Percentiles rank a stretch among this genome's conserved stretches.
These are phyloP conservation scores for Nothopassalora personata DNA, from an alignment of 2,329 filamentous ascomycete species.

Conservation along the genomic window DNA sequence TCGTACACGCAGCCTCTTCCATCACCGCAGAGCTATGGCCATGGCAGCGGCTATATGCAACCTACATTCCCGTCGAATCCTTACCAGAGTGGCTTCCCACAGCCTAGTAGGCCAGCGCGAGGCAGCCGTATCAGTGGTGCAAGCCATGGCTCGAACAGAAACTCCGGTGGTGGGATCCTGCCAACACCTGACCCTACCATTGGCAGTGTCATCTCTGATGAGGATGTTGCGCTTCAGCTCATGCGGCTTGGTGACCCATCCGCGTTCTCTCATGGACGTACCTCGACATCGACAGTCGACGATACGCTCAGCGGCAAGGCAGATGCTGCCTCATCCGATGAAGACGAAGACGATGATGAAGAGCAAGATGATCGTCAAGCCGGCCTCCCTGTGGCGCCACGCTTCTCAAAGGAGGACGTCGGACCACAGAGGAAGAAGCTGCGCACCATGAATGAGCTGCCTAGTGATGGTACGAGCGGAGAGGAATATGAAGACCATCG, in stretches of 20 bases:
- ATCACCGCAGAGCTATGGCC: constrained; percentile 71
- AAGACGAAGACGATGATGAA: constrained; percentile 68
- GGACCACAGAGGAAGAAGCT: constrained; percentile 34
- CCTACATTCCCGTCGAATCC: constrained; percentile 22
- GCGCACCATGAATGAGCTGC: constrained; percentile 43
- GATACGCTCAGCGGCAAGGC: constrained; percentile 89
- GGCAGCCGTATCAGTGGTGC: constrained; percentile 47
- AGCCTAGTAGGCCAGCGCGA: constrained; percentile 51
- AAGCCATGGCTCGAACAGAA: constrained; percentile 37
- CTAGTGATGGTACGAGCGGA: constrained; percentile 57
- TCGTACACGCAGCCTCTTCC: constrained; percentile 70
- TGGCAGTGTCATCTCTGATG: constrained; percentile 93
- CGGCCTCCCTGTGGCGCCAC: constrained; percentile 24
- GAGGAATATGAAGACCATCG: constrained; percentile 53
- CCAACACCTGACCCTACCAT: constrained; percentile 97
- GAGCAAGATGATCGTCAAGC: constrained; percentile 65
- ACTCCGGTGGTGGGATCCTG: constrained; percentile 56
- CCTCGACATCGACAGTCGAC: constrained; percentile 86
- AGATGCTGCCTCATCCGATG: constrained; percentile 68
- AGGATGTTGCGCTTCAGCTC: constrained; percentile 93
- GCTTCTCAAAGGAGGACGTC: constrained; percentile 23
- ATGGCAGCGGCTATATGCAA: constrained; percentile 17
- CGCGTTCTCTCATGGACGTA: constrained; percentile 87
- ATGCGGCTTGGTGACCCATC: constrained; percentile 94
- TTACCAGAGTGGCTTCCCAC: constrained; percentile 21